These are phyloP conservation scores for Candolleomyces efflorescens DNA, from an alignment of 768 basidiomycete species.

Conservation along the genomic window DNA sequence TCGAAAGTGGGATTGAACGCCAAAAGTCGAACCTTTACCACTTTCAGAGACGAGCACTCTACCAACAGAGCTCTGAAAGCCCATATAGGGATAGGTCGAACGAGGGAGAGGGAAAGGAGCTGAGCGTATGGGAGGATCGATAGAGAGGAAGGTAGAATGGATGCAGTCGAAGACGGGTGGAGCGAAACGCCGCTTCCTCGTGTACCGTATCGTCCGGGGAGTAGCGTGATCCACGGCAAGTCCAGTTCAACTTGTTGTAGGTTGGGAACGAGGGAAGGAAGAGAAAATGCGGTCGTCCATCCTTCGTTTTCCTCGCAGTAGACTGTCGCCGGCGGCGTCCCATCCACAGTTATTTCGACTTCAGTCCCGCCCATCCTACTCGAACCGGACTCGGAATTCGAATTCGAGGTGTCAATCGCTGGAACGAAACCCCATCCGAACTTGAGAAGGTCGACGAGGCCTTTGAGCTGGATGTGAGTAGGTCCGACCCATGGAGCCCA, in stretches of 20 bases:
- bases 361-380: neutral
- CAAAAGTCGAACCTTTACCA: neutral
- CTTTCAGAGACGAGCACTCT: neutral
- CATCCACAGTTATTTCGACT: neutral
- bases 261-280: neutral
- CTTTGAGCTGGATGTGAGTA: neutral
- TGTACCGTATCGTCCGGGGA: neutral
- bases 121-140: neutral
- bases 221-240: neutral
- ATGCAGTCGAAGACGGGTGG: neutral
- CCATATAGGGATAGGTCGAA: neutral
- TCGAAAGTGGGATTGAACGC: neutral
- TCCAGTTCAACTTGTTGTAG: neutral
- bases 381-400: neutral
- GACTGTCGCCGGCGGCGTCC: neutral
- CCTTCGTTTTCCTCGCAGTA: neutral
- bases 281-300: neutral
- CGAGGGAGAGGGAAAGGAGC: neutral
- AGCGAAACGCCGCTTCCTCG: neutral
- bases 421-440: no score
- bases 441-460: neutral
- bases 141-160: neutral
- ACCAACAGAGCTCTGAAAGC: neutral
- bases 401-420: no score
- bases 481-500: neutral